A percentile compares a stretch with the other conserved stretches of the same genome.
phyloP scores from a whole-genome alignment of 2,329 filamentous ascomycete species.

The Ustulina deusta region DNA sequence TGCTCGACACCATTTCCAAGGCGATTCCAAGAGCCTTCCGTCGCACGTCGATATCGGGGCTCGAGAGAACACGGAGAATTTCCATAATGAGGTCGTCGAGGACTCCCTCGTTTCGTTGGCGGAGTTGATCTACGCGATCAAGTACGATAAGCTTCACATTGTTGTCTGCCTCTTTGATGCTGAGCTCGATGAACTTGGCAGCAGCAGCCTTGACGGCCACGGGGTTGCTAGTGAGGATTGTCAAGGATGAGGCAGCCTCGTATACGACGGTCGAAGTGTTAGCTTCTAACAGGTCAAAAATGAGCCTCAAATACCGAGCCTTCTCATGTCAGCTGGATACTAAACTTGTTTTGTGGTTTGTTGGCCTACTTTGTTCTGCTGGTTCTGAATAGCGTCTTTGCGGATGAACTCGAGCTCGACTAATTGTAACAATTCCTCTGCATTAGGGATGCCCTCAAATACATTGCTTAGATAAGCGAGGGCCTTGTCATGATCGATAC shows the following conservation, averaged over 20 bases:
- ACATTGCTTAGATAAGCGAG: constrained; percentile 87
- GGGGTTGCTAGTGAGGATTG: constrained; percentile 92
- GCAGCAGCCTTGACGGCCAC: constrained; percentile 98
- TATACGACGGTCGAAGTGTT: constrained; percentile 95
- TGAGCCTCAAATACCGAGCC: constrained; percentile 91
- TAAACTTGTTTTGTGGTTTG: background rate
- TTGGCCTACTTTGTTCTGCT: constrained; percentile 84
- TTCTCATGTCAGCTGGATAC: constrained; percentile 51
- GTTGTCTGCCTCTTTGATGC: constrained; percentile 98
- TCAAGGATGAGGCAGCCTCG: constrained; percentile 95
- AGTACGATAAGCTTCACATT: constrained; percentile 99
- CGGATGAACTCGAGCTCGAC: constrained; percentile 97
- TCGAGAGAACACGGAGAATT: constrained; percentile 92
- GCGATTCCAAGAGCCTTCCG: constrained; percentile 91
- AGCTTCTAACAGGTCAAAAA: constrained; percentile 96
- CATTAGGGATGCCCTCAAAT: constrained; percentile 93
- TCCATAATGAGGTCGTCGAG: constrained; percentile 97
- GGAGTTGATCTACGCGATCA: constrained; percentile 88
- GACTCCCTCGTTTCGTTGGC: constrained; percentile 89
- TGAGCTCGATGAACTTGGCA: constrained; percentile 94
- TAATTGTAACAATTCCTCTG: constrained; percentile 92
- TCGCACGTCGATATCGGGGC: constrained; percentile 94
- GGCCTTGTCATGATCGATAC: constrained; percentile 93
- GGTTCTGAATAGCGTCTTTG: constrained; percentile 95
- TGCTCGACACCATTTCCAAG: constrained; percentile 97